Conservation (phyloP, 768 basidiomycete genomes). For the Boletus speciosus region DNA sequence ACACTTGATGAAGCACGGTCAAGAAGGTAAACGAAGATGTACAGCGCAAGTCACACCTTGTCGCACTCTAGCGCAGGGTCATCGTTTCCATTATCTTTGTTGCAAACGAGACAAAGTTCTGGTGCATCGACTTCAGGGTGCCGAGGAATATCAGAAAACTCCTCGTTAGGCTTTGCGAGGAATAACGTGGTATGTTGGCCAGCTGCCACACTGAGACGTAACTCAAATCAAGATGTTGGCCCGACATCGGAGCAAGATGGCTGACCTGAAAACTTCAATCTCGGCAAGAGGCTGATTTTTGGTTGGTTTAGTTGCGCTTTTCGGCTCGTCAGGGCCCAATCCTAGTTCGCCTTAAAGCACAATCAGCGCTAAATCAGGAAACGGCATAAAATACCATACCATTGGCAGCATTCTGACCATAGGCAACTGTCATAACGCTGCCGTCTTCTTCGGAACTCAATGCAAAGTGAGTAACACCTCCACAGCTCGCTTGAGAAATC, state of each 20-base stretch:
- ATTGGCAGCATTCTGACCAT: constrained; percentile 85
- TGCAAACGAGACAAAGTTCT: constrained; percentile 68
- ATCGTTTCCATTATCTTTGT: constrained; percentile 65
- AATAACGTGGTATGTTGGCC: constrained; percentile 86
- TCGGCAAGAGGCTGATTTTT: constrained; percentile 67
- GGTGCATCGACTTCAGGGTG: constrained; percentile 77
- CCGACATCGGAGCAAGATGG: constrained; percentile 31
- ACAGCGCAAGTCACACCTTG: constrained; percentile 50
- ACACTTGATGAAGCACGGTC: constrained; percentile 49
- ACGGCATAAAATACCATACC: constrained; percentile 36
- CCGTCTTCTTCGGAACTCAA: constrained; percentile 73
- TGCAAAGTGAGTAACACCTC: constrained; percentile 88
- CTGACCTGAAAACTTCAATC: constrained; percentile 70
- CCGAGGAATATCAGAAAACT: constrained; percentile 72
- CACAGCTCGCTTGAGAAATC: constrained; percentile 61
- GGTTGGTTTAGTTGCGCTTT: constrained; percentile 83
- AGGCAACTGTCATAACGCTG: constrained; percentile 77
- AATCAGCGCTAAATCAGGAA: neutral
- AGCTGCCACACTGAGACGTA: constrained; percentile 60
- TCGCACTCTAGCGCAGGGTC: constrained; percentile 84
- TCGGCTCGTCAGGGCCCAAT: constrained; percentile 73
- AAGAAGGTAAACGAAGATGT: neutral
- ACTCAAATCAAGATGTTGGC: neutral
- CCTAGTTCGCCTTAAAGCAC: constrained; percentile 67
- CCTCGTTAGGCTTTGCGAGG: constrained; percentile 71